Evolutionary conservation across 345 rosid genomes (phyloP), one percentile per base, ranked within the genome.

Genomic region (Hibiscus trionum): DNA sequence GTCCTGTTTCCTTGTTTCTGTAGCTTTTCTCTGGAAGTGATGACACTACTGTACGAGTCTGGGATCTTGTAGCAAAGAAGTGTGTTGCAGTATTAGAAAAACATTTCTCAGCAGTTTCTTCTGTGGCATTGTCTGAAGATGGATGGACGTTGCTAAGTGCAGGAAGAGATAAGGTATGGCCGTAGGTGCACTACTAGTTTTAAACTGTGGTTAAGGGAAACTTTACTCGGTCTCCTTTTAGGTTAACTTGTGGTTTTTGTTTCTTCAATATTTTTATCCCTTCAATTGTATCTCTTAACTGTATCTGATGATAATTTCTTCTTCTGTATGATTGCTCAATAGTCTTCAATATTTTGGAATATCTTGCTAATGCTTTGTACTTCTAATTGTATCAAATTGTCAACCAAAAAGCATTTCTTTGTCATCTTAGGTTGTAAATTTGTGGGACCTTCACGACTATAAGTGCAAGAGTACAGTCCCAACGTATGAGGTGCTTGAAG

Each of bases 11-110:
- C 12, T 67, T 50, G 42, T 64, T 53, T 75, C 57, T 62, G 66
- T 77, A 94, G 98, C 92, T 95, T 61, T 77, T 92, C 72, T 90
- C 99, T 65, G 97, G 87, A 79, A 86, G 97, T 69, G 97, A 88
- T 81, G 99, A 95, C 86, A 83, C 93, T 68, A 81, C 90, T 31
- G 79, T 92, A 76, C 88, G 96, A 66, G 91, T 86, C 37, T 95
- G 99, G 99, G 89, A 95, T 84, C 90, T 95, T 76, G 24, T 79
- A 69, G 75, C 83, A 12, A 95, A 92, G 86, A 92, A 87, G 77
- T 88, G 96, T 70, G 77, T 85, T 69, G 91, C 89, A 66, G 82
- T 82, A 68, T 70, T 95, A 46, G 90, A 87, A n/a, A 91, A 74
- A 67, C 97, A 95, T 79, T 88, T 90, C 78, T 90, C 99, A 64